phyloP scores from a whole-genome alignment of 495 filamentous ascomycete species.

The Schizothecium vesticola region DNA sequence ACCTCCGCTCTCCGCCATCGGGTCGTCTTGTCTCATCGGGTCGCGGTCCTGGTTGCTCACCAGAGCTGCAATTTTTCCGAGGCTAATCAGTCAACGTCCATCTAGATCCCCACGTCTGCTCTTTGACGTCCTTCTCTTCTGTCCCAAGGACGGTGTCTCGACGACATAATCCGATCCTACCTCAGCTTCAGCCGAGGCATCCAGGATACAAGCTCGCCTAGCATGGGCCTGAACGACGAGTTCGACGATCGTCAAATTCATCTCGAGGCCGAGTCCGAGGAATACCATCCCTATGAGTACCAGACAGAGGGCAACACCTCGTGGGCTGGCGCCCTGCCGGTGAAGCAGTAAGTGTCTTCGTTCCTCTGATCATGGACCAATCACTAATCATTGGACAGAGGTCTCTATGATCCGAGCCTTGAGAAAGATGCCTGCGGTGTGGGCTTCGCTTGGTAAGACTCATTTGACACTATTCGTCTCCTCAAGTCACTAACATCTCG shows the following conservation, averaged over 20 bases:
- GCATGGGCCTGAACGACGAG: constrained; percentile 52
- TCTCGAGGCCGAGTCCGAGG: constrained; percentile 46
- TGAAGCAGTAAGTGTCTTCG: constrained; percentile 66
- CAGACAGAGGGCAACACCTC: constrained; percentile 82
- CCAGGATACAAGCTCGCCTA: constrained; percentile 43
- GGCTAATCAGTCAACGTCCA: background rate
- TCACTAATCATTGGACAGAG: constrained; percentile 34
- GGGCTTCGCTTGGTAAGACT: constrained; percentile 91
- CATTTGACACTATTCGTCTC: background rate
- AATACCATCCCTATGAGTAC: constrained; percentile 69
- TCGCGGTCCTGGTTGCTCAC: background rate
- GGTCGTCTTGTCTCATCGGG: background rate
- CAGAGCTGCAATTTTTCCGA: background rate
- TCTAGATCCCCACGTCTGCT: constrained; percentile 6
- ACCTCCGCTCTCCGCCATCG: background rate
- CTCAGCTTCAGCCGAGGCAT: constrained; percentile 8
- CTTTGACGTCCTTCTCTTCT: constrained; percentile 1
- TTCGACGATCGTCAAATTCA: constrained; percentile 54
- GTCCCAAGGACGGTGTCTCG: constrained; percentile 1
- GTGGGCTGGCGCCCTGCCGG: constrained; percentile 91
- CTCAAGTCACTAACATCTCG: constrained; percentile 3
- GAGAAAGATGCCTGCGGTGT: constrained; percentile 99
- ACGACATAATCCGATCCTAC: constrained; percentile 1
- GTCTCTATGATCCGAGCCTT: constrained; percentile 90
- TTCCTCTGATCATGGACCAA: background rate